Evolutionary conservation across 2,329 filamentous ascomycete genomes (phyloP).

Genomic region (Pyricularia sp.): DNA sequence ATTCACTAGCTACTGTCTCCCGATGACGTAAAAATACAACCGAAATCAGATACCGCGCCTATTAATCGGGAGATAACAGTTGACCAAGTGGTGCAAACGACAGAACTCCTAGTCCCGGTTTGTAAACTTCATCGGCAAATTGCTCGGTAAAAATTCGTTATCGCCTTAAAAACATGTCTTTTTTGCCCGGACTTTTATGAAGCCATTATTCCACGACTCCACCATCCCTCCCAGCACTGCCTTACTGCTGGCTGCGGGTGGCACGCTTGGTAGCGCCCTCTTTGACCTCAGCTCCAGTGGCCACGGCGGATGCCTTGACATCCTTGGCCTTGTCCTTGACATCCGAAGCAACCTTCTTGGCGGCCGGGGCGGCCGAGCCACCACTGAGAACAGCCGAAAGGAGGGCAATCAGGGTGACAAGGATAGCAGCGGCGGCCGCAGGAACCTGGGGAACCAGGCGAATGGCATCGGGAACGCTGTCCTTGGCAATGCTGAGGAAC

Average conservation of each 20-base stretch:
- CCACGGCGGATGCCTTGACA: slow-evolving; percentile 54
- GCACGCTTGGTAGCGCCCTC: slow-evolving; percentile 57
- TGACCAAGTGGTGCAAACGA: neutral
- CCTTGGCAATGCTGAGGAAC: slow-evolving; percentile 75
- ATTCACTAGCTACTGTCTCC: neutral
- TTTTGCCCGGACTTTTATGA: neutral
- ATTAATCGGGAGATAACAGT: neutral
- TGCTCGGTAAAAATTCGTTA: neutral
- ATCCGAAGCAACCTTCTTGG: slow-evolving; percentile 60
- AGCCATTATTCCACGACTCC: slow-evolving; percentile 18
- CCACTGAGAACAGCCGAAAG: slow-evolving; percentile 50
- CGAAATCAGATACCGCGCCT: neutral
- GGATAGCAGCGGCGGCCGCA: slow-evolving; percentile 63
- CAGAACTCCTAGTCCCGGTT: neutral
- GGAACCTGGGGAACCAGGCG: slow-evolving; percentile 89
- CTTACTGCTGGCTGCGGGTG: slow-evolving; percentile 42
- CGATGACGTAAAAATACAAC: neutral
- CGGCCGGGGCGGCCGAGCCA: slow-evolving; percentile 55
- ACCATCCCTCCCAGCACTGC: neutral
- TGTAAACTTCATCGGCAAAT: neutral
- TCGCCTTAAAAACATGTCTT: neutral
- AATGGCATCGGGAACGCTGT: slow-evolving; percentile 74
- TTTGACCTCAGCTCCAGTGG: slow-evolving; percentile 64
- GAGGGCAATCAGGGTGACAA: slow-evolving; percentile 61
- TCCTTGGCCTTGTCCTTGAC: slow-evolving; percentile 65